Evolutionary conservation across 2,329 filamentous ascomycete species (phyloP).

Genomic region (Xylaria sp.): DNA sequence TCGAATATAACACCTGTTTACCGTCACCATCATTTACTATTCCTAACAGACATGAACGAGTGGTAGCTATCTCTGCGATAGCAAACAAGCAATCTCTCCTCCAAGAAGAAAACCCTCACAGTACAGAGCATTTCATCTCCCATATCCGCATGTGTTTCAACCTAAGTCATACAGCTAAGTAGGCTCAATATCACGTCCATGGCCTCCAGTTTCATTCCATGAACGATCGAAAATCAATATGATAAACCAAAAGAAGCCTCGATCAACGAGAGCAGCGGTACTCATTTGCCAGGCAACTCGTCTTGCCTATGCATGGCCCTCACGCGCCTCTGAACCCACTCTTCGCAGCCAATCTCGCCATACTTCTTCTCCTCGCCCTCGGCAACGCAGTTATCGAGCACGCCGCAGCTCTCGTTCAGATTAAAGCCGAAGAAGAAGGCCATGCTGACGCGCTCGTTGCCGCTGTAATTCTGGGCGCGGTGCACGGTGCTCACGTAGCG

Average conservation of each 20-base stretch:
- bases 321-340: conserved; percentile 53
- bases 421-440: conserved; percentile 55
- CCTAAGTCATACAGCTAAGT: neutral
- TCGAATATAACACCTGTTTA: too few species aligned
- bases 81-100: neutral
- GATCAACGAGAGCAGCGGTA: neutral
- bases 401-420: conserved; percentile 54
- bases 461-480: conserved; percentile 52
- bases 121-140: neutral
- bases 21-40: too few species aligned
- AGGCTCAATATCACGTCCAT: neutral
- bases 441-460: conserved; percentile 52
- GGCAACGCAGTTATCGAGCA: conserved; percentile 52
- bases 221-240: neutral
- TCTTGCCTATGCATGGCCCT: conserved; percentile 48
- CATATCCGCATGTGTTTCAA: neutral
- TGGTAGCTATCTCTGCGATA: neutral
- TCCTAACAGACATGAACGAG: neutral
- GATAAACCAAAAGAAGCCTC: neutral
- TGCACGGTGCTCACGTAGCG: conserved; percentile 56
- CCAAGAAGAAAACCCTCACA: neutral
- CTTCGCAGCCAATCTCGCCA: conserved; percentile 52
- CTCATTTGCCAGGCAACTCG: conserved; percentile 9
- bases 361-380: conserved; percentile 51
- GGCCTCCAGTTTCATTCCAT: neutral